phyloP scores from a whole-genome alignment of 257 asterid genomes.

The Nicotiana obtusifolia region DNA sequence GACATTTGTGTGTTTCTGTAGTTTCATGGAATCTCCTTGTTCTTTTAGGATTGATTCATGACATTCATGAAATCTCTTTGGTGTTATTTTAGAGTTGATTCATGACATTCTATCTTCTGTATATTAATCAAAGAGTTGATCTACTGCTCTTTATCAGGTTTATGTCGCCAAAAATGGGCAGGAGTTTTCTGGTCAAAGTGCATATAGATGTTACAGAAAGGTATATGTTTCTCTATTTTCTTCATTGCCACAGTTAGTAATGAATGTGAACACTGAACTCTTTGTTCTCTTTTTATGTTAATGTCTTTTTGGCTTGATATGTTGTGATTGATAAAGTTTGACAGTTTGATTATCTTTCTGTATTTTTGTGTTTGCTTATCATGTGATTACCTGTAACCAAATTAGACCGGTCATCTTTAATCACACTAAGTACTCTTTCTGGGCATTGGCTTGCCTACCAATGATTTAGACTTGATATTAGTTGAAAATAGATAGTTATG shows the following conservation, averaged over 20 bases:
- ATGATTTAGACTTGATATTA: neutral
- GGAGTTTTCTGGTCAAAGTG: conserved; percentile 65
- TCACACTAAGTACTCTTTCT: neutral
- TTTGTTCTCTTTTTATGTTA: conserved; percentile 8
- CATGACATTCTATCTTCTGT: neutral
- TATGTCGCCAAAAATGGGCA: conserved; percentile 70
- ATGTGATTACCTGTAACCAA: neutral
- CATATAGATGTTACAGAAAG: conserved; percentile 63
- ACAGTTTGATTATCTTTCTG: neutral
- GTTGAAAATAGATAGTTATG: neutral
- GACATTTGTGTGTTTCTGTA: neutral
- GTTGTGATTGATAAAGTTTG: neutral
- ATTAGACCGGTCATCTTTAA: neutral
- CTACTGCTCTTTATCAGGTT: conserved; percentile 45
- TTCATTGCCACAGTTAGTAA: neutral
- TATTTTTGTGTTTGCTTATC: neutral
- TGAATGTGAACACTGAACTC: neutral
- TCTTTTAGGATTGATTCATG: neutral
- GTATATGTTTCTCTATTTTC: conserved; percentile 32
- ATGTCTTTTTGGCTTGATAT: neutral
- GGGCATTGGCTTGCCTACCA: neutral
- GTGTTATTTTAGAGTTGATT: neutral
- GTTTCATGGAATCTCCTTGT: neutral
- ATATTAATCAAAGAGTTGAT: neutral
- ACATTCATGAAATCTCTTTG: neutral